A percentile compares a stretch with the other conserved stretches of the same genome.
phyloP scores from a whole-genome alignment of 768 basidiomycete genomes.

The Suillus ampliporus region DNA sequence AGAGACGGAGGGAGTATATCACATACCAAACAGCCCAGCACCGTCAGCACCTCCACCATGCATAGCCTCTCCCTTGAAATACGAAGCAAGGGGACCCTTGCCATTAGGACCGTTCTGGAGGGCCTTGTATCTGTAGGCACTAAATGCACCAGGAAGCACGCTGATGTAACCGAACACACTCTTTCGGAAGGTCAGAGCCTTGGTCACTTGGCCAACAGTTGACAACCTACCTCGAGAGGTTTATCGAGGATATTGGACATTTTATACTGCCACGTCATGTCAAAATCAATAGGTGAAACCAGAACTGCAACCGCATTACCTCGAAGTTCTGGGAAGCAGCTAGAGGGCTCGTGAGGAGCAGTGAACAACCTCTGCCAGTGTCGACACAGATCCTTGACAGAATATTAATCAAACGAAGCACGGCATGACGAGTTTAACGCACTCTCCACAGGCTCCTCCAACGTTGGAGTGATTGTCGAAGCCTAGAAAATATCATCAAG shows the following conservation, averaged over 20 bases:
- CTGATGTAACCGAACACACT: conserved; percentile 88
- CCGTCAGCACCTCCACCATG: conserved; percentile 62
- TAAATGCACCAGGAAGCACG: conserved; percentile 91
- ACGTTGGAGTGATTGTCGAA: conserved; percentile 87
- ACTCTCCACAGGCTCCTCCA: conserved; percentile 97
- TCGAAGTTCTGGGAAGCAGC: conserved; percentile 97
- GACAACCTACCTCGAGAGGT: conserved; percentile 73
- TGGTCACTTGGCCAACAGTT: conserved; percentile 22
- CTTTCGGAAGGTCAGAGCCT: conserved; percentile 31
- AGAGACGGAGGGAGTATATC: neutral
- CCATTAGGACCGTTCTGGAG: conserved; percentile 87
- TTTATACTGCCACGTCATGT: conserved; percentile 65
- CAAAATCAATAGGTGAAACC: conserved; percentile 8
- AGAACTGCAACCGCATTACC: conserved; percentile 38
- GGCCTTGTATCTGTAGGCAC: conserved; percentile 89
- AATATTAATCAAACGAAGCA: conserved; percentile 6
- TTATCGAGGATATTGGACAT: conserved; percentile 97
- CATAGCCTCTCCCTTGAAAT: conserved; percentile 93
- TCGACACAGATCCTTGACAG: conserved; percentile 77
- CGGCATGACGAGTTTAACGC: conserved; percentile 23
- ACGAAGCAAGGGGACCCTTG: conserved; percentile 87
- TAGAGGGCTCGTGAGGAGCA: conserved; percentile 74
- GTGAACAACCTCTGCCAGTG: conserved; percentile 71
- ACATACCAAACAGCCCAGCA: conserved; percentile 70
- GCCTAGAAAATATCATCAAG: conserved; percentile 34